Base-by-base conservation (phyloP, 2,329 filamentous ascomycete species). In the Ophiostoma triangulosporum region DNA sequence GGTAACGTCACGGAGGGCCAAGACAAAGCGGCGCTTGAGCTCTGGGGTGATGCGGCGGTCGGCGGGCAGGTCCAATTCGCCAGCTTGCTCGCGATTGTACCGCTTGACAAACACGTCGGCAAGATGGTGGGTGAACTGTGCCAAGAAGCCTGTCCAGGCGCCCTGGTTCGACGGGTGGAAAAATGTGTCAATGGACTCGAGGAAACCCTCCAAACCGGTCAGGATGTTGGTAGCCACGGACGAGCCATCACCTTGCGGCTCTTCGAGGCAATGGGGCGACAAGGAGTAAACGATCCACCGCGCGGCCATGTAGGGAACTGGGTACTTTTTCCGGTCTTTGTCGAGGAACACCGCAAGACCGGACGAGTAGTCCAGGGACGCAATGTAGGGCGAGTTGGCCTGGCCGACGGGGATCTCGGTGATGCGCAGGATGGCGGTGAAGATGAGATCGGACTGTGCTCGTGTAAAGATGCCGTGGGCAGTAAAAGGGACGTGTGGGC, bases 111-210 rank as follows among this genome's bases (percentile, higher is more conserved):
- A 98, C 62, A 95, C 90, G 65, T 98, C 93, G 2, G 90, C 84
- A 6, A 98, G 74, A 67, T 95, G 95, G 65, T 90, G 90, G 5
- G 93, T 87, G 52, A 98, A 75, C 67, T 97, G 91, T 3, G 89
- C 85, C 43, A 98, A 72, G 59, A 91, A 86, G 62, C 82, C 88
- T 1, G 91, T 95, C 93, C 93, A 98, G 14, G 73, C 73, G 14
- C 93, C 93, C 51, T 91, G 87, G 66, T 98, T 98, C 2, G 93
- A 98, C 2, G 93, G 93, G 63, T 98, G 93, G 73, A 96, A 98
- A 68, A 98, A 98, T 0, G 93, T 98, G 67, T 98, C 93, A 48
- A 97, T 85, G 3, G 90, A 93, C 66, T 97, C 86, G 60, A 98
- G 86, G 51, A 98, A 74, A 0, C 88, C 91, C 66, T 98, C 91